A percentile compares a stretch with the other conserved stretches of the same genome.
These are phyloP conservation scores for Yarrowia sp. DNA, from an alignment of 805 yeast genomes.

Conservation along the genomic window DNA sequence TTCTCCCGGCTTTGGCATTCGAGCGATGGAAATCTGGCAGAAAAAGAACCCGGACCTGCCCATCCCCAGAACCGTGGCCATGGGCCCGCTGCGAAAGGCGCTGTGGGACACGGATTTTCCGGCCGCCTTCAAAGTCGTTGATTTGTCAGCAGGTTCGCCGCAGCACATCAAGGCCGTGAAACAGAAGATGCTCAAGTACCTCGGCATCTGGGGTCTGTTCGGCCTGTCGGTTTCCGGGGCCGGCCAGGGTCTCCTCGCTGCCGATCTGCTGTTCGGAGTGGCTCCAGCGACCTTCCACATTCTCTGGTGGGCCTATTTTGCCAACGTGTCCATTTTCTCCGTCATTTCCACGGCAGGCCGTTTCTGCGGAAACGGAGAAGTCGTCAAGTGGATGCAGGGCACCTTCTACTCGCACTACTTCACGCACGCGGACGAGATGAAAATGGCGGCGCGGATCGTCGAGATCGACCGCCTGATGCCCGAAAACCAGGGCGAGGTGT, in stretches of 20 bases:
- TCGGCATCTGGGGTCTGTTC: slow-evolving; percentile 17
- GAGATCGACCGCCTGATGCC: slow-evolving; percentile 64
- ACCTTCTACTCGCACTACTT: slow-evolving; percentile 70
- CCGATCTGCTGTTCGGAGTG: slow-evolving; percentile 43
- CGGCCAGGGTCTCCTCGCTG: slow-evolving; percentile 19
- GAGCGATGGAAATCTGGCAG: slow-evolving; percentile 31
- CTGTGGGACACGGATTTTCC: slow-evolving; percentile 27
- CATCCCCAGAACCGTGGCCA: slow-evolving; percentile 14
- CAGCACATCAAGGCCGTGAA: slow-evolving; percentile 11
- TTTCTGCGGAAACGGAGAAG: slow-evolving; percentile 61
- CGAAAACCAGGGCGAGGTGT: slow-evolving; percentile 53
- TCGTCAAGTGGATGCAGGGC: slow-evolving; percentile 68
- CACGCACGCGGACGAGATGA: slow-evolving; percentile 69
- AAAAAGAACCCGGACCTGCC: slow-evolving; percentile 4
- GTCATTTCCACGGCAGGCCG: slow-evolving; percentile 58
- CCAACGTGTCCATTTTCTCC: slow-evolving; percentile 58
- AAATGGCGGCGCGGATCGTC: slow-evolving; percentile 67
- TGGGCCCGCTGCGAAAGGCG: slow-evolving; percentile 3
- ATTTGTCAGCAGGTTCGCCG: slow-evolving; percentile 8
- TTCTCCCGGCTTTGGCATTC: slow-evolving; percentile 23
- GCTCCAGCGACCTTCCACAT: slow-evolving; percentile 49
- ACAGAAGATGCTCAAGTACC: slow-evolving; percentile 22
- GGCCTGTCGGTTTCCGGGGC: slow-evolving; percentile 10
- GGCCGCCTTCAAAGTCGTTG: slow-evolving; percentile 20
- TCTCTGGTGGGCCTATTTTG: slow-evolving; percentile 59